phyloP scores from a whole-genome alignment of 768 basidiomycete species.

The Megacollybia marginata region DNA sequence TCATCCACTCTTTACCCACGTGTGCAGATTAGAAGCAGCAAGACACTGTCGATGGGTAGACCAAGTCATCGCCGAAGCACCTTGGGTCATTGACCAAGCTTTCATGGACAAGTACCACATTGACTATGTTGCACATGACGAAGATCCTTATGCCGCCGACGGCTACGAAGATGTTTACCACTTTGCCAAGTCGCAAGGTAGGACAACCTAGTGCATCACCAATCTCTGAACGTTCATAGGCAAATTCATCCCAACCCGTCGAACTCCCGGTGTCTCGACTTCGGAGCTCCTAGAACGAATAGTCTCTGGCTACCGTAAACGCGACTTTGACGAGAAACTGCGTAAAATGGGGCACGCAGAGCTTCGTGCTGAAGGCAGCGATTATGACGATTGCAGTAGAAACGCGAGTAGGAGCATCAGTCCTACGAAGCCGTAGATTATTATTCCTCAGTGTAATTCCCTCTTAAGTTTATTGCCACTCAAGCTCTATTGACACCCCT shows the following conservation, averaged over 20 bases:
- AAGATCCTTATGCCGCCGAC: slow-evolving; percentile 75
- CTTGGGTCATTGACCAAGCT: slow-evolving; percentile 80
- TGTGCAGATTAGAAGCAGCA: slow-evolving; percentile 70
- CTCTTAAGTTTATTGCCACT: too few relatives aligned
- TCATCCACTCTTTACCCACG: not conserved
- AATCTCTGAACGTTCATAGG: slow-evolving; percentile 36
- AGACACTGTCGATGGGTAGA: slow-evolving; percentile 98
- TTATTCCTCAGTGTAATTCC: too few relatives aligned
- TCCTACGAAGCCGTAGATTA: slow-evolving; percentile 6
- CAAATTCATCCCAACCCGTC: slow-evolving; percentile 90
- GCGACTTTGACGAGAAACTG: slow-evolving; percentile 85
- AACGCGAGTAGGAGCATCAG: slow-evolving; percentile 25
- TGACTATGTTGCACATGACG: slow-evolving; percentile 97
- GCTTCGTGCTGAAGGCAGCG: slow-evolving; percentile 58
- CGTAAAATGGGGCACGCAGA: slow-evolving; percentile 79
- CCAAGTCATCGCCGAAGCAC: slow-evolving; percentile 84
- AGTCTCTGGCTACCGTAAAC: slow-evolving; percentile 75
- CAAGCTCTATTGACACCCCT: too few relatives aligned
- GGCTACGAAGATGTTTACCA: slow-evolving; percentile 83
- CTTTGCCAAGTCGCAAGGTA: slow-evolving; percentile 75
- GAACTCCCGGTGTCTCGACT: slow-evolving; percentile 92
- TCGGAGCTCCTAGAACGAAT: slow-evolving; percentile 90
- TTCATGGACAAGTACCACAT: slow-evolving; percentile 84
- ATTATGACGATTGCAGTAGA: slow-evolving; percentile 37
- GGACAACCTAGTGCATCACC: slow-evolving; percentile 10